phyloP scores from a whole-genome alignment of 1,284 basidiomycete species.

The Heterobasidion annosum region DNA sequence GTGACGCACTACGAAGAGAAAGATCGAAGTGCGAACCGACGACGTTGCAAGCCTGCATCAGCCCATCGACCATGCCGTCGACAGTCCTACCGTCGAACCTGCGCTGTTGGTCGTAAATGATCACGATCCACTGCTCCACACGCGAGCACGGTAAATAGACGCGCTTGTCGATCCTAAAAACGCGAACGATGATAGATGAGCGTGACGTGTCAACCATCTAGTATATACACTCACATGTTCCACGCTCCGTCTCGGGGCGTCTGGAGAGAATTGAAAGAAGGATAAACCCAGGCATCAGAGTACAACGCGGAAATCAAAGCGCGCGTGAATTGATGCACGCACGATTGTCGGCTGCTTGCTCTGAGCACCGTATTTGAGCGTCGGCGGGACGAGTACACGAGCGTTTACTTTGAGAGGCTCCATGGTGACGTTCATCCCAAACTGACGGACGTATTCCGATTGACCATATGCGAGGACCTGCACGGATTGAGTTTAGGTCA shows the following conservation, averaged over 20 bases:
- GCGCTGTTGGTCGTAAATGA: slow-evolving; percentile 49
- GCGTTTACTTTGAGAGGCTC: slow-evolving; percentile 46
- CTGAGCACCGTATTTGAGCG: slow-evolving; percentile 46
- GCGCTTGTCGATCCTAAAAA: not conserved
- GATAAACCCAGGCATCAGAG: not conserved
- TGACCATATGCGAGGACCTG: slow-evolving; percentile 63
- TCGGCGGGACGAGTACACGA: slow-evolving; percentile 52
- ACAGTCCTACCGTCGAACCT: slow-evolving; percentile 39
- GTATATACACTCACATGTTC: slow-evolving; percentile 56
- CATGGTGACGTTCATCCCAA: slow-evolving; percentile 49
- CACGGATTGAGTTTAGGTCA: not conserved
- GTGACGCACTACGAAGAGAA: too few relatives aligned
- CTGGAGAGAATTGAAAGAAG: slow-evolving; percentile 20
- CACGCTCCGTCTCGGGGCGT: slow-evolving; percentile 54
- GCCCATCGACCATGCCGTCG: slow-evolving; percentile 38
- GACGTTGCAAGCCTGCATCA: slow-evolving; percentile 35
- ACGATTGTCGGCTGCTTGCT: slow-evolving; percentile 47
- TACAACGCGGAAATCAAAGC: not conserved
- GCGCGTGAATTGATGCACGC: slow-evolving; percentile 13
- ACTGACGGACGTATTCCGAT: slow-evolving; percentile 64
- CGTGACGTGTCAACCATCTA: slow-evolving; percentile 11
- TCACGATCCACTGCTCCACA: slow-evolving; percentile 49
- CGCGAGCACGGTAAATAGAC: slow-evolving; percentile 18
- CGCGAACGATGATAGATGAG: not conserved
- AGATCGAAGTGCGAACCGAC: slow-evolving; percentile 33